Percentiles rank a stretch among this genome's conserved stretches.
phyloP scores from a whole-genome alignment of 2,329 filamentous ascomycete genomes.

The Beauveria rudraprayagi region DNA sequence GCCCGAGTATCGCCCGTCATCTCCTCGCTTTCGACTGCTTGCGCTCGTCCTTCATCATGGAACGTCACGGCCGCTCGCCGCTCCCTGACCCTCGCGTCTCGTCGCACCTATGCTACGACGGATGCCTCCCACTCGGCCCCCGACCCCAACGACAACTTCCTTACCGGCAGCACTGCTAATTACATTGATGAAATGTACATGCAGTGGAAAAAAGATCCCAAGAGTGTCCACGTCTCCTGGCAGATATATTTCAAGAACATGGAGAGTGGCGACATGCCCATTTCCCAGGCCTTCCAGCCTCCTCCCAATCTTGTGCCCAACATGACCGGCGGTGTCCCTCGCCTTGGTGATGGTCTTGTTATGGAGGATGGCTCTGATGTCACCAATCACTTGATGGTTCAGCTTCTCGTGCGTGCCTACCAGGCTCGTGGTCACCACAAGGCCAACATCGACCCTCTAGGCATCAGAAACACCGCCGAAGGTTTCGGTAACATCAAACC shows the following conservation, averaged over 20 bases:
- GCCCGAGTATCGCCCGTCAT: slow-evolving; percentile 39
- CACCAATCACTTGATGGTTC: slow-evolving; percentile 95
- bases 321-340: slow-evolving; percentile 69
- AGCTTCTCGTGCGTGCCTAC: slow-evolving; percentile 93
- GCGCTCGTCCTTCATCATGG: slow-evolving; percentile 34
- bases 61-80: slow-evolving; percentile 39
- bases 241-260: slow-evolving; percentile 99
- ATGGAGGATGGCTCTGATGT: slow-evolving; percentile 69
- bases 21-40: slow-evolving; percentile 35
- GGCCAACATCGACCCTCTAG: slow-evolving; percentile 91
- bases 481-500: slow-evolving; percentile 81
- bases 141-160: slow-evolving; percentile 90
- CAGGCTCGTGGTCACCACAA: slow-evolving; percentile 98
- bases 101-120: slow-evolving; percentile 44
- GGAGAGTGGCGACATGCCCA: slow-evolving; percentile 96
- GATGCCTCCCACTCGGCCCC: slow-evolving; percentile 45
- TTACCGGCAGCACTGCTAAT: slow-evolving; percentile 93
- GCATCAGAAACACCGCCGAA: slow-evolving; percentile 69
- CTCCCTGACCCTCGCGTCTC: slow-evolving; percentile 39
- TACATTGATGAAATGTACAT: slow-evolving; percentile 99
- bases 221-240: slow-evolving; percentile 95
- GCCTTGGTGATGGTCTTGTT: slow-evolving; percentile 61
- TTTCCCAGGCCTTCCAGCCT: slow-evolving; percentile 92
- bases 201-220: slow-evolving; percentile 89
- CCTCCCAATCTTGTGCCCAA: slow-evolving; percentile 85